These are phyloP conservation scores for Hymenoscyphus repandus DNA, from an alignment of 2,329 filamentous ascomycete species.

Conservation along the genomic window DNA sequence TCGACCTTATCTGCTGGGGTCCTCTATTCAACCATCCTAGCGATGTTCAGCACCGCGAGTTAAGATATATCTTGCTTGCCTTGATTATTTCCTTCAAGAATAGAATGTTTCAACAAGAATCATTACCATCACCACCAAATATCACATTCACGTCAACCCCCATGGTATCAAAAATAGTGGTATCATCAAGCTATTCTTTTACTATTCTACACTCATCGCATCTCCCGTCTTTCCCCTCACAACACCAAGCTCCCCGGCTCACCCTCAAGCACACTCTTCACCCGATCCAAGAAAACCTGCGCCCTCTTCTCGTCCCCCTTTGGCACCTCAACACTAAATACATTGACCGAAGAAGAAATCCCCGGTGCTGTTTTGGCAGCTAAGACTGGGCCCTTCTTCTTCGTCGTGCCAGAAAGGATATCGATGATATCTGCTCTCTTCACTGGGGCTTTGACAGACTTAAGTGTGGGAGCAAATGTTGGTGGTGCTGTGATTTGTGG, in stretches of 20 bases:
- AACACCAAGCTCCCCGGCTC: slow-evolving; percentile 72
- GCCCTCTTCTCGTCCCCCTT: slow-evolving; percentile 78
- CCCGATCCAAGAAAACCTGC: slow-evolving; percentile 73
- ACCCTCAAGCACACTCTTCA: slow-evolving; percentile 77
- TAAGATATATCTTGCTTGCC: too few relatives aligned
- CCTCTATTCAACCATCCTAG: too few relatives aligned
- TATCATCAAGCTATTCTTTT: not conserved
- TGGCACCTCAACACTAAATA: slow-evolving; percentile 77
- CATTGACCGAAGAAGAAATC: slow-evolving; percentile 56
- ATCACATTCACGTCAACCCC: too few relatives aligned
- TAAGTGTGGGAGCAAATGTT: slow-evolving; percentile 34
- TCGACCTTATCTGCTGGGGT: too few relatives aligned
- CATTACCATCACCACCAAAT: too few relatives aligned
- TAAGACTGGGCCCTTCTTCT: slow-evolving; percentile 15
- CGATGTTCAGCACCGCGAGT: too few relatives aligned
- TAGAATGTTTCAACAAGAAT: too few relatives aligned
- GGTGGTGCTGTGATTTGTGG: slow-evolving; percentile 65
- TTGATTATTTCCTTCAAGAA: too few relatives aligned
- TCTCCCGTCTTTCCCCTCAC: slow-evolving; percentile 32
- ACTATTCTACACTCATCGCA: not conserved
- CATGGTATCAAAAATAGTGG: not conserved
- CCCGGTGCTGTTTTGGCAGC: slow-evolving; percentile 37
- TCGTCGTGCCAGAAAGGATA: slow-evolving; percentile 54
- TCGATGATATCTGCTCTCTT: slow-evolving; percentile 75
- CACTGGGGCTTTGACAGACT: slow-evolving; percentile 32